Conservation (phyloP, 768 basidiomycete genomes). For the Auricularia sp. region DNA sequence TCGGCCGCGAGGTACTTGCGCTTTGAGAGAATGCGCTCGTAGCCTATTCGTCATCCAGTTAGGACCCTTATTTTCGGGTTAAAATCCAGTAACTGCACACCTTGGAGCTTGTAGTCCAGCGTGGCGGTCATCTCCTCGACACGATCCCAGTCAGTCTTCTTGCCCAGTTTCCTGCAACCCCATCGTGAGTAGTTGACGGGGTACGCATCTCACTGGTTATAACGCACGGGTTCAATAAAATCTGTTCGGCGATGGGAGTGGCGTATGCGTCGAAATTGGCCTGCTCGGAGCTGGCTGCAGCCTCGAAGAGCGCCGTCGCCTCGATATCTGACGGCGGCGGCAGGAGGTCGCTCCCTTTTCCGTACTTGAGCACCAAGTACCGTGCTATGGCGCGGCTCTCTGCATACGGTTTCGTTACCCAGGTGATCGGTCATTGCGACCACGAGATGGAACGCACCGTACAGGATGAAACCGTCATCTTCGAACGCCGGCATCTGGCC, state of each 20-base stretch:
- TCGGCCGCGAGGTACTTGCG: constrained; percentile 40
- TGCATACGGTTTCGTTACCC: background rate
- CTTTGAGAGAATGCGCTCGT: constrained; percentile 46
- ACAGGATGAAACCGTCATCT: constrained; percentile 54
- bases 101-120: constrained; percentile 34
- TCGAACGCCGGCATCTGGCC: constrained; percentile 50
- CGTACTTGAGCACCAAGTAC: constrained; percentile 48
- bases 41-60: constrained; percentile 12
- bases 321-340: constrained; percentile 29
- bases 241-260: constrained; percentile 32
- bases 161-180: background rate
- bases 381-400: constrained; percentile 49
- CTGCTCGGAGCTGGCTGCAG: constrained; percentile 38
- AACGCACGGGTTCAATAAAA: constrained; percentile 1
- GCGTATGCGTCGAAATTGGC: constrained; percentile 45
- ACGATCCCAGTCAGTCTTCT: constrained; percentile 1
- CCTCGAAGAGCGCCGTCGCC: constrained; percentile 38
- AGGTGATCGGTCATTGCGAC: too few species aligned
- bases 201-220: background rate
- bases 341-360: constrained; percentile 34
- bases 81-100: background rate
- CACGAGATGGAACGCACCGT: constrained; percentile 16
- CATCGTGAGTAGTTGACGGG: too few species aligned
- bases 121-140: constrained; percentile 7
- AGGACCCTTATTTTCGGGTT: background rate